Evolutionary conservation across 805 yeast genomes (phyloP), one percentile per base, ranked within the genome.

Genomic region (Alloascoidea africana): DNA sequence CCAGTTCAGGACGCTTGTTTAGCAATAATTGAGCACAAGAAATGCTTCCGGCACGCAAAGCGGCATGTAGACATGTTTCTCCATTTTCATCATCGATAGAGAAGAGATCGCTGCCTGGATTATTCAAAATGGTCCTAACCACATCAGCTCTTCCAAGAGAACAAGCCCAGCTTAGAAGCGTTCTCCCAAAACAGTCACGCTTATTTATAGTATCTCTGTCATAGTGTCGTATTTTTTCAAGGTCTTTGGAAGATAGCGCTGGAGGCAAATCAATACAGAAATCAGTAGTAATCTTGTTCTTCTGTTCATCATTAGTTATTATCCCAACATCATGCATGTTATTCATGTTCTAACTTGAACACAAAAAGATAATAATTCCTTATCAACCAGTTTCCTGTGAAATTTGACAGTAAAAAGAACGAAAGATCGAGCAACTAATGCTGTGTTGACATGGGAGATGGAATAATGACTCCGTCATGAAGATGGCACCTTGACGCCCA

Each of bases 1-100:
- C 50, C 5, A 75, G 51, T 1, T 56, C 48, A 17, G 48, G 56
- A 18, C 51, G 52, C 14, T 50, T 44, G 17, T 52, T 51, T 5
- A 71, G 38, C 5, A 74, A 44, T 4, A 55, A 53, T 38, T 63
- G 66, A 5, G 77, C 74, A 49, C 79, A 68, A 14, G 66, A 49
- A 33, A 77, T 56, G 39, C 77, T 63, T 23, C 74, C 80, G 43
- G 68, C 58, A 44, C 62, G 70, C 11, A 81, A 58, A 3, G 85
- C 72, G 42, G 74, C 69, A 53, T 87, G 96, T 18, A 87, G 60
- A 17, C 84, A 72, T 33, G 82, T 80, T 79, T 93, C 86, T 2
- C 84, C 80, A 50, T 72, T 83, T 54, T 86, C 96, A 38, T 60
- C 60, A 53, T 87, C 96, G 2, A 62, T 55, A 0, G 66, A 47